phyloP scores from a whole-genome alignment of 768 basidiomycete species.

The Mycena floridula region DNA sequence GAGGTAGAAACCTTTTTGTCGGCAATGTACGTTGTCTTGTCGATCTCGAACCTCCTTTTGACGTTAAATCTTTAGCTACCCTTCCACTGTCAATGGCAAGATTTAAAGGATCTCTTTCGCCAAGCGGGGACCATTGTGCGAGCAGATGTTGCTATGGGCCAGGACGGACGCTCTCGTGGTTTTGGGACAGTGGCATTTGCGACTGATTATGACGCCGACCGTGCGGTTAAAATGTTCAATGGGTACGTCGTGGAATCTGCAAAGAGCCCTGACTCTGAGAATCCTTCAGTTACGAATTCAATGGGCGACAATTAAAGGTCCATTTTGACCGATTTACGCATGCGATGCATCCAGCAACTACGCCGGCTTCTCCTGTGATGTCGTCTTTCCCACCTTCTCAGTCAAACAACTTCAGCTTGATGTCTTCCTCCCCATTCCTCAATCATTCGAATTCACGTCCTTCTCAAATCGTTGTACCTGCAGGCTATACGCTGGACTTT shows the following conservation, averaged over 20 bases:
- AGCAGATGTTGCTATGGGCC: constrained; percentile 85
- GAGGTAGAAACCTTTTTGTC: constrained; percentile 68
- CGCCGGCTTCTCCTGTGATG: constrained; percentile 17
- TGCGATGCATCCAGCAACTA: constrained; percentile 14
- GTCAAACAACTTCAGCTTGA: constrained; percentile 2
- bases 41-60: constrained; percentile 2
- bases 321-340: constrained; percentile 82
- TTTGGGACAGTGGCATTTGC: constrained; percentile 91
- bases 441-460: too few relatives aligned
- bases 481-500: constrained; percentile 30
- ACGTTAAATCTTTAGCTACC: constrained; percentile 52
- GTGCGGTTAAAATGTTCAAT: constrained; percentile 84
- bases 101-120: constrained; percentile 93
- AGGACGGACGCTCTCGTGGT: constrained; percentile 84
- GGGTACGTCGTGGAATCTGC: constrained; percentile 49
- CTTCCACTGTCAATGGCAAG: constrained; percentile 96
- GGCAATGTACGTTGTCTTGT: constrained; percentile 57
- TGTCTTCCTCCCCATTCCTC: constrained; percentile 1
- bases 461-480: constrained; percentile 26
- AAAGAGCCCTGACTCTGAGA: background rate
- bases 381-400: constrained; percentile 5
- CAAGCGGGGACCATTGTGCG: constrained; percentile 86
- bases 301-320: constrained; percentile 83
- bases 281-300: constrained; percentile 70
- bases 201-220: constrained; percentile 76